Evolutionary conservation across 2,329 filamentous ascomycete species (phyloP).

Genomic region (Xylaria hypoxylon): DNA sequence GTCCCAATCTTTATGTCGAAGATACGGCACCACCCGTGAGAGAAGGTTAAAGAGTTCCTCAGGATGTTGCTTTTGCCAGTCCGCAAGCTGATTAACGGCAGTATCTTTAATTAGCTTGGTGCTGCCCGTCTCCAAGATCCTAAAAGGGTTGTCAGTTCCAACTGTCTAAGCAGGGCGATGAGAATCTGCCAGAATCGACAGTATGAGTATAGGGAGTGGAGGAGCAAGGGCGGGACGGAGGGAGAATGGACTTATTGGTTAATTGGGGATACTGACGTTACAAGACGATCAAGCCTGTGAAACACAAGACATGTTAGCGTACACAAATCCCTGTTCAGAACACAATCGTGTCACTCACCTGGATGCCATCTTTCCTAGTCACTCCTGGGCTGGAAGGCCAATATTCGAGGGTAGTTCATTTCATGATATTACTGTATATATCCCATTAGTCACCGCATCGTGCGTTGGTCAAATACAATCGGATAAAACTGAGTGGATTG

Average conservation of each 20-base stretch:
- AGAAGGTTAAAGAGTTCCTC: conserved; percentile 97
- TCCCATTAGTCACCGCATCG: conserved; percentile 3
- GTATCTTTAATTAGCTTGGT: conserved; percentile 96
- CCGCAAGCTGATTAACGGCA: conserved; percentile 94
- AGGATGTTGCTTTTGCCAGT: conserved; percentile 97
- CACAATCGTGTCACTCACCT: conserved; percentile 55
- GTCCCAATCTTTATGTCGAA: conserved; percentile 96
- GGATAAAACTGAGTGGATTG: conserved; percentile 1
- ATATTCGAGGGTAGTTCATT: conserved; percentile 43
- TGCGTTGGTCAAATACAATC: not conserved
- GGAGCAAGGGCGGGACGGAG: not conserved
- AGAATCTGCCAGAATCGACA: not conserved
- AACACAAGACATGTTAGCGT: conserved; percentile 50
- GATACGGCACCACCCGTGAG: conserved; percentile 92
- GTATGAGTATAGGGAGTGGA: not conserved
- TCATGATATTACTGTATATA: conserved; percentile 45
- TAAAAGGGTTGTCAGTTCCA: conserved; percentile 53
- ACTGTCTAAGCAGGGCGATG: not conserved
- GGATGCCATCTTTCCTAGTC: conserved; percentile 65
- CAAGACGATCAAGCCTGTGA: conserved; percentile 81
- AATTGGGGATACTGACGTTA: conserved; percentile 74
- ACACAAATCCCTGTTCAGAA: conserved; percentile 14
- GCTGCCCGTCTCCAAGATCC: conserved; percentile 96
- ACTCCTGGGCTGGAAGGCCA: conserved; percentile 48
- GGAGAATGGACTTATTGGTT: not conserved